Evolutionary conservation across 176 grass and related monocot species (phyloP).

Genomic region (Coix lacrymajobi): DNA sequence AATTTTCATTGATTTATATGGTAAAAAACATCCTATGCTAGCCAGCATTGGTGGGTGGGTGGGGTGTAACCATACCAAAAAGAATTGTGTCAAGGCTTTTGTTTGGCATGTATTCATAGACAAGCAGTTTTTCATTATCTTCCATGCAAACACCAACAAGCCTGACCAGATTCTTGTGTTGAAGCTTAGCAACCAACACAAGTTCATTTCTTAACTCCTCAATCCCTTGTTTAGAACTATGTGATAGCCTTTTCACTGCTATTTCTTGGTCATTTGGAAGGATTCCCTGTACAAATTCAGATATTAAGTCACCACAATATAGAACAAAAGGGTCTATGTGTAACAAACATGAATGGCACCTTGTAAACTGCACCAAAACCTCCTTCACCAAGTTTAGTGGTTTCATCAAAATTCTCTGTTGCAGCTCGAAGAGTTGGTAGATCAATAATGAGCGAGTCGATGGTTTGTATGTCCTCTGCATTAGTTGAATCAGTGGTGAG

Average conservation of each 20-base stretch:
- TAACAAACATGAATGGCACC: background rate
- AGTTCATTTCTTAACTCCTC: constrained; percentile 53
- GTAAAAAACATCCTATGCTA: background rate
- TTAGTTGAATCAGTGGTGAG: background rate
- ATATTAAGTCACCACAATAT: background rate
- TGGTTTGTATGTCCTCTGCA: constrained; percentile 18
- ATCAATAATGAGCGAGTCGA: constrained; percentile 34
- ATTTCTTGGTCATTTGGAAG: constrained; percentile 43
- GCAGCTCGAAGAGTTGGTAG: constrained; percentile 27
- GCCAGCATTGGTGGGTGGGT: background rate
- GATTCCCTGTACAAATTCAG: constrained; percentile 36
- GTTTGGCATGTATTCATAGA: too few relatives aligned
- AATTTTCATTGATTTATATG: background rate
- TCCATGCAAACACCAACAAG: too few relatives aligned
- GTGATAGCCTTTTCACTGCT: constrained; percentile 52
- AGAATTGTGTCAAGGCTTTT: constrained; percentile 72
- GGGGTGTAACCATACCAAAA: constrained; percentile 41
- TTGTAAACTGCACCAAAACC: too few relatives aligned
- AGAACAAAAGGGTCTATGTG: background rate
- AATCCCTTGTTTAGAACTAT: constrained; percentile 60
- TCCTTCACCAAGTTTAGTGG: constrained; percentile 57
- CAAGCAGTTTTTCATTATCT: too few relatives aligned
- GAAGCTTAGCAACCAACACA: constrained; percentile 68
- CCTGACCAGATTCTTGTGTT: constrained; percentile 80
- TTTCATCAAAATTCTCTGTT: constrained; percentile 41